Evolutionary conservation across 306 rosid species (phyloP).

Genomic region (Argentina anserina): DNA sequence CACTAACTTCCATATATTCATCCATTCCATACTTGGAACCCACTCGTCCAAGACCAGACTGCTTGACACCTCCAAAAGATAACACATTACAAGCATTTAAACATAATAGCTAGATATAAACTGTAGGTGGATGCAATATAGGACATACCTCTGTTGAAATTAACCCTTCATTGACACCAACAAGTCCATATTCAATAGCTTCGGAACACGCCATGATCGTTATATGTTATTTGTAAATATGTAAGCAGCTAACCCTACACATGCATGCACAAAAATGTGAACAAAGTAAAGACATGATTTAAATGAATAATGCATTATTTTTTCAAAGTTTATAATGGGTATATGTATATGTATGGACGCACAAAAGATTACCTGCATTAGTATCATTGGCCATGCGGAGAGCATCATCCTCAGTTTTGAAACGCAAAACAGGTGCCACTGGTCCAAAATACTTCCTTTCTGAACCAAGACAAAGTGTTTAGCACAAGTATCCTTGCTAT

Average conservation of each 20-base stretch:
- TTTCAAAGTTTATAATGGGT: neutral
- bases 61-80: conserved; percentile 88
- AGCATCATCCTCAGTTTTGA: conserved; percentile 93
- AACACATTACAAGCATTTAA: conserved; percentile 8
- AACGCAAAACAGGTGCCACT: conserved; percentile 79
- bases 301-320: neutral
- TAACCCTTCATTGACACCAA: conserved; percentile 89
- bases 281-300: conserved; percentile 2
- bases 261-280: conserved; percentile 12
- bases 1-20: conserved; percentile 81
- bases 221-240: conserved; percentile 76
- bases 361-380: conserved; percentile 61
- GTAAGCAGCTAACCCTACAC: conserved; percentile 86
- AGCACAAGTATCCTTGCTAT: conserved; percentile 16
- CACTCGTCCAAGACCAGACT: conserved; percentile 97
- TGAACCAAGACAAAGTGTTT: conserved; percentile 34
- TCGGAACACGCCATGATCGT: conserved; percentile 97
- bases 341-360: conserved; percentile 17
- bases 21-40: conserved; percentile 99
- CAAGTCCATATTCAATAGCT: conserved; percentile 94
- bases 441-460: conserved; percentile 98
- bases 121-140: conserved; percentile 18
- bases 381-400: conserved; percentile 79
- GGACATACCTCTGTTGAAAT: conserved; percentile 90
- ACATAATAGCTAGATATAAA: neutral